These are phyloP conservation scores for Fusarium sacchari DNA, from an alignment of 2,329 filamentous ascomycete species.

Conservation along the genomic window DNA sequence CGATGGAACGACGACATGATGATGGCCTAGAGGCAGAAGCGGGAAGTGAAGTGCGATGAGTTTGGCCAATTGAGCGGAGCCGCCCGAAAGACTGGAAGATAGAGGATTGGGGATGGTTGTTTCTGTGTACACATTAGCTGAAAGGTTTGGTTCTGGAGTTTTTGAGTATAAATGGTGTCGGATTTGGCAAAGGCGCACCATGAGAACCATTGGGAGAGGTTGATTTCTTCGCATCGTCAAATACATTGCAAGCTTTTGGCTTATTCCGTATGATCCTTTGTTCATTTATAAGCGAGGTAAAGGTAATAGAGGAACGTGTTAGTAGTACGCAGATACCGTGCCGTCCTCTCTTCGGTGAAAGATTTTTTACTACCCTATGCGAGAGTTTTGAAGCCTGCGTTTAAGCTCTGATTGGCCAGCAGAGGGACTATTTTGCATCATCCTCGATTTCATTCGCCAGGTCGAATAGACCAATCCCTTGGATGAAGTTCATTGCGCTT, in stretches of 20 bases:
- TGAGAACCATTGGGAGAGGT: neutral
- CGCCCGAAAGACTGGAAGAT: neutral
- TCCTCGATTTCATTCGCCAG: too few relatives aligned
- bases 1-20: constrained; percentile 49
- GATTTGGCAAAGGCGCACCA: neutral
- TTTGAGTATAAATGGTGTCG: neutral
- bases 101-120: constrained; percentile 7
- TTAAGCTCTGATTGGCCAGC: neutral
- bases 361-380: neutral
- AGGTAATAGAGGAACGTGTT: neutral
- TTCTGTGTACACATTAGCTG: constrained; percentile 25
- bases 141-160: constrained; percentile 12
- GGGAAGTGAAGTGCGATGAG: neutral
- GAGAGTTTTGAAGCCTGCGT: neutral
- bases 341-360: neutral
- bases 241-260: neutral
- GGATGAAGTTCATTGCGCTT: neutral
- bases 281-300: neutral
- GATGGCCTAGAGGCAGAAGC: constrained; percentile 21
- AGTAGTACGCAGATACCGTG: neutral
- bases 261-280: neutral
- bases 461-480: neutral
- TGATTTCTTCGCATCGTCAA: neutral
- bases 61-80: neutral
- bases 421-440: neutral